These are phyloP conservation scores for Globisporangium viniferum DNA, from an alignment of 352 stramenopile species.

Conservation along the genomic window DNA sequence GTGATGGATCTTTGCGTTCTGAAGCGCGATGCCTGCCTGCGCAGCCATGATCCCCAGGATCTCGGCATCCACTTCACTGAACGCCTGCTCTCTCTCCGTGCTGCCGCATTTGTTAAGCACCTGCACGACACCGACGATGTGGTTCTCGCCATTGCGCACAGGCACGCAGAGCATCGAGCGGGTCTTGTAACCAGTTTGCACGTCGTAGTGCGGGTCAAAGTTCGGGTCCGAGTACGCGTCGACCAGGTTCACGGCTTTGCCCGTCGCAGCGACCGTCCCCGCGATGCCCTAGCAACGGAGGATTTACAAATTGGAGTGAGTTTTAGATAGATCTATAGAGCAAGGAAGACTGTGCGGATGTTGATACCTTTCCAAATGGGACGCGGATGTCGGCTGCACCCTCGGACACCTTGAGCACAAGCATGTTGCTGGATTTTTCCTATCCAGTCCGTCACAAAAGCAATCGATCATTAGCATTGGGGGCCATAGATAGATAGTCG, in stretches of 20 bases:
- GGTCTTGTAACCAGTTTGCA: conserved; percentile 90
- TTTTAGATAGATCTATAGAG: not conserved
- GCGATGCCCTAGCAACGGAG: conserved; percentile 66
- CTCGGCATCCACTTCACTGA: conserved; percentile 87
- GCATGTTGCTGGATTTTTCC: conserved; percentile 70
- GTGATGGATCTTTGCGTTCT: conserved; percentile 80
- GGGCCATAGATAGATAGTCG: not conserved
- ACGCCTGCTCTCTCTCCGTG: conserved; percentile 60
- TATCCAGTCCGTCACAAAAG: conserved; percentile 13
- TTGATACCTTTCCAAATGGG: conserved; percentile 64
- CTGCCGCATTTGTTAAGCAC: conserved; percentile 82
- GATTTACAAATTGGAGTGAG: not conserved
- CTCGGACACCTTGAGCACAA: conserved; percentile 86
- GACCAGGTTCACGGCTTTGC: conserved; percentile 84
- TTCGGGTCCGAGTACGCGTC: conserved; percentile 92
- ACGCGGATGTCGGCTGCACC: conserved; percentile 84
- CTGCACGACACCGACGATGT: conserved; percentile 87
- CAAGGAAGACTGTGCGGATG: not conserved
- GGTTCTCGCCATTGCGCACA: conserved; percentile 70
- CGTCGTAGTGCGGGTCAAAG: conserved; percentile 92
- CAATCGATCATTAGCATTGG: not conserved
- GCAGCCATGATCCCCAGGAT: conserved; percentile 82
- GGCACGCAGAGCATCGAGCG: conserved; percentile 91
- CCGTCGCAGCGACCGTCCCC: conserved; percentile 78
- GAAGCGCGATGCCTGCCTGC: conserved; percentile 81